Base-by-base conservation (phyloP, 805 yeast species). In the Yarrowia porcina region DNA sequence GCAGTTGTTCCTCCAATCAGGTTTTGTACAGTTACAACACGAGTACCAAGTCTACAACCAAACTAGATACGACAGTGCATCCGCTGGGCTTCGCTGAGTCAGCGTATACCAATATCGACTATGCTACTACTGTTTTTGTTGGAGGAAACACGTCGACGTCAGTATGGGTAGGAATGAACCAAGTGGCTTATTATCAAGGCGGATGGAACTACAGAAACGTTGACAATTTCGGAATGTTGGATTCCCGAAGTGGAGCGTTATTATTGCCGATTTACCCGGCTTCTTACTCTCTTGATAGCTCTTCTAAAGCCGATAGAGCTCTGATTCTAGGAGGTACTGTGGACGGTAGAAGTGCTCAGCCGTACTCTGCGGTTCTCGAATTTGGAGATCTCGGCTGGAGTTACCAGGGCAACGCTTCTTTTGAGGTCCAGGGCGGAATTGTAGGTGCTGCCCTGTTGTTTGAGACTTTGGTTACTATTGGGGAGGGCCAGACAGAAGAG, bases 161-260 rank as follows among this genome's bases (percentile, higher is more conserved):
- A 1, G 49, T 39, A 9, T 56, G 61, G 61, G 49, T 56, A 2
- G 61, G 61, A 2, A 39, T 56, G 47, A 56, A 56, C 61, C 61
- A 56, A 21, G 49, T 56, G 27, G 61, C 61, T 1, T 39, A 39
- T 13, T 56, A 39, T 39, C 61, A 56, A 30, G 38, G 39, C 4
- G 61, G 61, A 12, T 56, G 61, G 61, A 56, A 56, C 33, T 56
- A 56, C 49, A 13, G 49, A 28, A 39, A 39, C 30, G 61, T 56
- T 6, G 28, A 39, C 28, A 41, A 56, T 9, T 39, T 7, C n/a
- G 13, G 30, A n/a, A 39, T 39, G 47, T 27, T 56, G 15, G 61
- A 56, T n/a, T 56, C 61, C 3, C 13, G 61, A 28, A 41, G 47
- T 11, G 61, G 49, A 3, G 61, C 61, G 3, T 17, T 56, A 1